Evolutionary conservation across 2,329 filamentous ascomycete species (phyloP), one percentile per base, ranked within the genome.

Genomic region (Alternaria gansuensis): DNA sequence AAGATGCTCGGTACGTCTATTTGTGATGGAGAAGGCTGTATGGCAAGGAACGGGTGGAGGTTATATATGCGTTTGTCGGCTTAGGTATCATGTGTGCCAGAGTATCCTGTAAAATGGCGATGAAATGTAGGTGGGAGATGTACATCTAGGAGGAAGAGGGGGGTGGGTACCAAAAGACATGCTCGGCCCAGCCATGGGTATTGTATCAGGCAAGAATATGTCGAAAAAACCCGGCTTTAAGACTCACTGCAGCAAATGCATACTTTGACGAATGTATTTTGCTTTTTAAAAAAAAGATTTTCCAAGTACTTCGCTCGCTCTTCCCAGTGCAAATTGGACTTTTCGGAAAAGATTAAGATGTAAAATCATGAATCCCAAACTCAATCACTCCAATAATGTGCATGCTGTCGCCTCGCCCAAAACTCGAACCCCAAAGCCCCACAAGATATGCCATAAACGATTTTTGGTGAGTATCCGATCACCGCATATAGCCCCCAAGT

Each of bases 111-210:
- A 2, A 17, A 17, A 17, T 17, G 17, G 17, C 17, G 17, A 17
- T 17, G 0, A 3, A 1, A 3, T n/a, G n/a, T 1, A n/a, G 17
- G 34, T 17, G 1, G 5, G 5, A 36, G 5, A 6, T 17, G 0
- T 6, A 36, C 21, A 8, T 7, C 29, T 10, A 2, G 13, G 17
- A 7, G 9, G 10, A 23, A 5, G 6, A 21, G 17, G n/a, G n/a
- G 17, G 17, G 17, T 17, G 17, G 17, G 11, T 10, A 8, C 3
- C 5, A 11, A 23, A 6, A 39, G 10, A 23, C 21, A 4, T 23
- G 2, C 23, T 39, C 6, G 17, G 3, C 23, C 17, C 2, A 17
- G 37, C 17, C 13, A 39, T 13, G 9, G 2, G 37, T 39, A 21
- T 23, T 3, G 10, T 23, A 23, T 17, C 6, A 2, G 0, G 5